Conservation (phyloP, 208 protist species). For the Crithidia thermophila region DNA sequence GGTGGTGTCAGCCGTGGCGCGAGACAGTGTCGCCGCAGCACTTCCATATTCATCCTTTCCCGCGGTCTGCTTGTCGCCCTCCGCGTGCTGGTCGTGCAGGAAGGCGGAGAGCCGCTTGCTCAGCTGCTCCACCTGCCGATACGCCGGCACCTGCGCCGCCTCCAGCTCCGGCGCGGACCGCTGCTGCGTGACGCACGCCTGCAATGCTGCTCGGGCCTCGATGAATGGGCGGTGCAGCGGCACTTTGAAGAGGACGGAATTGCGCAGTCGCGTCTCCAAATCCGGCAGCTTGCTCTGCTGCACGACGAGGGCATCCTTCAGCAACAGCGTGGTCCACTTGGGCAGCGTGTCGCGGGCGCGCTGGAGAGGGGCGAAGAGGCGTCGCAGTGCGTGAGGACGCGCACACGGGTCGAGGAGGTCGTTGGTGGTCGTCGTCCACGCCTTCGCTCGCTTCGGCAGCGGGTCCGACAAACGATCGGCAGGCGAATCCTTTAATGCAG, state of each 20-base stretch:
- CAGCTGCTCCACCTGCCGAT: constrained; percentile 21
- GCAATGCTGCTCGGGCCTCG: constrained; percentile 45
- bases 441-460: constrained; percentile 33
- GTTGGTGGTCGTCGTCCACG: constrained; percentile 34
- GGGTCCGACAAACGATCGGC: neutral
- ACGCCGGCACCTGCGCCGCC: constrained; percentile 18
- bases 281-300: constrained; percentile 47
- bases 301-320: constrained; percentile 48
- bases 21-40: neutral
- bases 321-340: constrained; percentile 51
- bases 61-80: neutral
- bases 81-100: constrained; percentile 5
- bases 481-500: no score
- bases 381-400: constrained; percentile 59
- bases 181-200: constrained; percentile 28
- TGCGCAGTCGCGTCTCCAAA: constrained; percentile 50
- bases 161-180: constrained; percentile 30
- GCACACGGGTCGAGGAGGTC: constrained; percentile 60
- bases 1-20: neutral
- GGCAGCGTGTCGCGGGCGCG: constrained; percentile 47
- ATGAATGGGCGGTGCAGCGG: constrained; percentile 65
- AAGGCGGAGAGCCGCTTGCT: constrained; percentile 14
- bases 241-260: constrained; percentile 48
- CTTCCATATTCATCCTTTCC: neutral
- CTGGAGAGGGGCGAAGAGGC: constrained; percentile 68